phyloP scores from a whole-genome alignment of 441 rosid species.

The Brassica hybrid region DNA sequence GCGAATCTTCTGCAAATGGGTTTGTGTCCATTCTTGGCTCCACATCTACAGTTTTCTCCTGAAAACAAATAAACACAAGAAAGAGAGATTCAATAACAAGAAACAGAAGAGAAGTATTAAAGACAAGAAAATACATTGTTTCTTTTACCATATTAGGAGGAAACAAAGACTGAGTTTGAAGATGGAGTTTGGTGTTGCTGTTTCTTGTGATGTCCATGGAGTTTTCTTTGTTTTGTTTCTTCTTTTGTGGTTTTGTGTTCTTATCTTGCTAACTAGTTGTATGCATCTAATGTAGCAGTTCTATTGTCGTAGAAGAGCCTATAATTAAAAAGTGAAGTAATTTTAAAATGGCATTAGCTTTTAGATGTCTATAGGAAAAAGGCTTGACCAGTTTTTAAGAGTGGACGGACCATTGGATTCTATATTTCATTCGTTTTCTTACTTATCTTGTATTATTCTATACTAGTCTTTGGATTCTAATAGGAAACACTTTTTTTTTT shows the following conservation, averaged over 20 bases:
- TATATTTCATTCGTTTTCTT: neutral
- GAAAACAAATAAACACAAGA: constrained; percentile 17
- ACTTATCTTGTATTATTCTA: constrained; percentile 1
- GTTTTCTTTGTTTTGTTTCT: constrained; percentile 17
- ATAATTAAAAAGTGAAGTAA: constrained; percentile 14
- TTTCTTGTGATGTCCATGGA: constrained; percentile 64
- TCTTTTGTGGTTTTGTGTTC: constrained; percentile 9
- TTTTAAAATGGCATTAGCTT: constrained; percentile 29
- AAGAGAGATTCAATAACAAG: constrained; percentile 20
- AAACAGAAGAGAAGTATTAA: constrained; percentile 15
- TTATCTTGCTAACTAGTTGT: constrained; percentile 19
- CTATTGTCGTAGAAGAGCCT: constrained; percentile 14
- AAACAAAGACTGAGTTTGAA: constrained; percentile 56
- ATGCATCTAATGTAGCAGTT: constrained; percentile 14
- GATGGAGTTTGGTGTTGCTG: constrained; percentile 47
- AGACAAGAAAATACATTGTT: neutral
- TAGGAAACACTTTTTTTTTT: neutral
- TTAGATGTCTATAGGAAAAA: constrained; percentile 38
- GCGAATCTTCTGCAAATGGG: constrained; percentile 75
- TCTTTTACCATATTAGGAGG: constrained; percentile 54
- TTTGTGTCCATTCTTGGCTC: constrained; percentile 53
- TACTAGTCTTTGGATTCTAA: constrained; percentile 27
- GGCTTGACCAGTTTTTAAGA: constrained; percentile 39
- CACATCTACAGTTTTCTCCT: constrained; percentile 48
- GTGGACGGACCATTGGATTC: constrained; percentile 26